Conservation (phyloP, 2,329 filamentous ascomycete species). For the Aspergillus fumigatus region DNA sequence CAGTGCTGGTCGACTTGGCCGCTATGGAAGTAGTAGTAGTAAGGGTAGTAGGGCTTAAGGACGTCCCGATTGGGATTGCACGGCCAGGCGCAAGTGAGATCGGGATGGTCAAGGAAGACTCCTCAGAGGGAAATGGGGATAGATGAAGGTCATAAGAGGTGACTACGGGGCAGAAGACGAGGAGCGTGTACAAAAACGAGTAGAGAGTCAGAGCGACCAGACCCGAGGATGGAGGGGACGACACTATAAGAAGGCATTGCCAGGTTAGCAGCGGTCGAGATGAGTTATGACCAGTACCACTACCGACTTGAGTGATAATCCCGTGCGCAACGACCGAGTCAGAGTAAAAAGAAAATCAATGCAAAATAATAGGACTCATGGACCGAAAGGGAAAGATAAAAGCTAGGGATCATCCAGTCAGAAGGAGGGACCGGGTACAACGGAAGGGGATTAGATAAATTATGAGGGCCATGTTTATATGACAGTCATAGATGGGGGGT, state of each 20-base stretch:
- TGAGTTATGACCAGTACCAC: conserved; percentile 9
- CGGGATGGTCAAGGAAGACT: conserved; percentile 11
- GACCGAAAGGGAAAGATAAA: conserved; percentile 5
- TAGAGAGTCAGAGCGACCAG: conserved; percentile 9
- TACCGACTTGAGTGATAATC: conserved; percentile 7
- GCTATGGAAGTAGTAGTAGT: not conserved
- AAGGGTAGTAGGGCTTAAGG: conserved; percentile 2
- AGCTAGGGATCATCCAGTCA: conserved; percentile 14
- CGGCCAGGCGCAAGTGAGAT: conserved; percentile 8
- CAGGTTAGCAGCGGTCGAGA: conserved; percentile 19
- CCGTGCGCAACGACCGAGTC: not conserved
- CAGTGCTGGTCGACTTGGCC: not conserved
- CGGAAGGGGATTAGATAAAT: conserved; percentile 21
- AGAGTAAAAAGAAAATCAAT: not conserved
- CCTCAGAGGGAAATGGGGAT: conserved; percentile 5
- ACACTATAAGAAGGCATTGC: conserved; percentile 19
- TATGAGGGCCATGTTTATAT: conserved; percentile 2
- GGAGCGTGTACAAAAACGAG: conserved; percentile 7
- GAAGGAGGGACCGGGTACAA: conserved; percentile 20
- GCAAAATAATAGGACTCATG: not conserved
- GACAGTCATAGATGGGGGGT: not conserved
- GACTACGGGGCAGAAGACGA: conserved; percentile 8
- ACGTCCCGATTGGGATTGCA: conserved; percentile 8
- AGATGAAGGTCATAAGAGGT: conserved; percentile 2
- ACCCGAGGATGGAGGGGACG: conserved; percentile 9